A percentile compares a stretch with the other conserved stretches of the same genome.
Evolutionary conservation across 495 filamentous ascomycete species (phyloP).

Genomic region (Melanomma pulvis-pyrius): DNA sequence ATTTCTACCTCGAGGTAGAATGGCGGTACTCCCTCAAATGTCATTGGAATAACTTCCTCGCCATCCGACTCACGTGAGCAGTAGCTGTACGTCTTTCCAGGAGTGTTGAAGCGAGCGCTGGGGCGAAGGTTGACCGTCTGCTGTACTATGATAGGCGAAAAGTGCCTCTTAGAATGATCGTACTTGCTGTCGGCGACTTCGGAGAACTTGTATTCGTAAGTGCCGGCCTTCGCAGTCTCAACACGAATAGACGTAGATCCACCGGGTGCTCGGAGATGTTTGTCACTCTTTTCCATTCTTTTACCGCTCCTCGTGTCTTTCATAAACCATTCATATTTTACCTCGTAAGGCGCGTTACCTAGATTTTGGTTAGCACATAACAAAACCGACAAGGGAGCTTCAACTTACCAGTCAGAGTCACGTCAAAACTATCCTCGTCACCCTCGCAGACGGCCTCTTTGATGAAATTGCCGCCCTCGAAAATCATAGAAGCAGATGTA

Average conservation of each 20-base stretch:
- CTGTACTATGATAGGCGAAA: constrained; percentile 67
- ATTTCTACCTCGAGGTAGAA: constrained; percentile 89
- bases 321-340: constrained; percentile 77
- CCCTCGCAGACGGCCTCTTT: constrained; percentile 91
- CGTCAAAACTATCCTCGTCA: constrained; percentile 83
- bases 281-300: constrained; percentile 55
- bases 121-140: constrained; percentile 84
- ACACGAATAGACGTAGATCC: constrained; percentile 73
- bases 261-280: constrained; percentile 70
- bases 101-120: constrained; percentile 75
- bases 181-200: constrained; percentile 82
- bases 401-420: constrained; percentile 70
- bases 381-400: background rate
- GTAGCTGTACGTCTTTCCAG: constrained; percentile 93
- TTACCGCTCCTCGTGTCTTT: constrained; percentile 64
- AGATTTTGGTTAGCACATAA: constrained; percentile 7
- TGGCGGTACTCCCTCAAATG: constrained; percentile 77
- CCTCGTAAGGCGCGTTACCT: constrained; percentile 78
- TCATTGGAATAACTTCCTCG: constrained; percentile 84
- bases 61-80: constrained; percentile 80
- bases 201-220: constrained; percentile 83
- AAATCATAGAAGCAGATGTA: constrained; percentile 57
- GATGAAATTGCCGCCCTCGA: constrained; percentile 54
- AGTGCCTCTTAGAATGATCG: constrained; percentile 65
- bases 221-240: constrained; percentile 79